Percentiles rank a stretch among this genome's conserved stretches.
Evolutionary conservation across 768 basidiomycete genomes (phyloP).

Genomic region (Hebeloma cylindrosporum): DNA sequence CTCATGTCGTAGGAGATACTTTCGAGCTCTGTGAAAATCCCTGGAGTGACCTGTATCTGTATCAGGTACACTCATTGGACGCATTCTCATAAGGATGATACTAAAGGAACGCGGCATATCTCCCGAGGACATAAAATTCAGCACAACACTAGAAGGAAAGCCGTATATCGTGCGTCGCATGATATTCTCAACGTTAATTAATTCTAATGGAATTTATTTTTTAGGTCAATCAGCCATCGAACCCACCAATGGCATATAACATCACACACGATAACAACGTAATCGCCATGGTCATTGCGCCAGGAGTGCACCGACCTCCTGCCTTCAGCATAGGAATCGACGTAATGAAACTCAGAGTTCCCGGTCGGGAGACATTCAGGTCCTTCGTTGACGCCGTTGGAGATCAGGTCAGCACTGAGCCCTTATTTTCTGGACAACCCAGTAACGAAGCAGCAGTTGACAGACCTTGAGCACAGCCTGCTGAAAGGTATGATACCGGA

Average conservation of each 20-base stretch:
- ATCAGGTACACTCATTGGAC: constrained; percentile 73
- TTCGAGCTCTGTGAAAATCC: background rate
- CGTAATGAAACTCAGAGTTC: constrained; percentile 75
- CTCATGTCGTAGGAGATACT: constrained; percentile 64
- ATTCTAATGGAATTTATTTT: background rate
- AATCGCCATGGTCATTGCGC: constrained; percentile 65
- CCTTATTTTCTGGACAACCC: constrained; percentile 6
- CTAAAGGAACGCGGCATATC: constrained; percentile 58
- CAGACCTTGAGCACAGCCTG: constrained; percentile 39
- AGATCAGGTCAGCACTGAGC: constrained; percentile 54
- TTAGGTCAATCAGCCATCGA: constrained; percentile 44
- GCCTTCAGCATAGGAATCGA: constrained; percentile 74
- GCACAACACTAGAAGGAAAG: constrained; percentile 63
- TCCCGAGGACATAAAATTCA: constrained; percentile 49
- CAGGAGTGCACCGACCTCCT: constrained; percentile 41
- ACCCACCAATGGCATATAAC: constrained; percentile 73
- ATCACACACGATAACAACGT: constrained; percentile 78
- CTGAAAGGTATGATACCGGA: constrained; percentile 41
- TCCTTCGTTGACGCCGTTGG: constrained; percentile 64
- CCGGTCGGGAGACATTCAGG: constrained; percentile 52
- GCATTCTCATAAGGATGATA: constrained; percentile 67
- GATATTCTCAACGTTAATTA: background rate
- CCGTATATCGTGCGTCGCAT: constrained; percentile 65
- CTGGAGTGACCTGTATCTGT: background rate
- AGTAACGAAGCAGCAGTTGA: constrained; percentile 39